Percentiles rank a stretch among this genome's conserved stretches.
Conservation (phyloP, 2,329 filamentous ascomycete species). For the Dactylella cylindrospora region DNA sequence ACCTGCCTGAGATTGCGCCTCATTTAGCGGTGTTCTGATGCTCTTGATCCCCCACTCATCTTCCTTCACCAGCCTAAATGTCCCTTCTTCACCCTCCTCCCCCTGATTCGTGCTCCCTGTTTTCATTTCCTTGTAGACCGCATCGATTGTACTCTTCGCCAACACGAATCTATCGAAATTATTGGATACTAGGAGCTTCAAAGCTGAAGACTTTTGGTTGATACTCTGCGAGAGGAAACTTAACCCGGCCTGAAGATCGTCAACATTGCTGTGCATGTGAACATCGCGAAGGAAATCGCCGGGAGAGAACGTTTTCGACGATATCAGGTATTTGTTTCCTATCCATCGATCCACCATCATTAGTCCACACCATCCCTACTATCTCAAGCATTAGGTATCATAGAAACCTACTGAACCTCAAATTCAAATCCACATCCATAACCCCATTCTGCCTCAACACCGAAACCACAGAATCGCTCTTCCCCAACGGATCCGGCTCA, state of each 20-base stretch:
- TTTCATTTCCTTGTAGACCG: slow-evolving; percentile 98
- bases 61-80: slow-evolving; percentile 75
- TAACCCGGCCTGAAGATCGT: slow-evolving; percentile 75
- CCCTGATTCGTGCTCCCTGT: slow-evolving; percentile 57
- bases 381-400: slow-evolving; percentile 5
- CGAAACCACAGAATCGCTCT: slow-evolving; percentile 79
- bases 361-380: slow-evolving; percentile 39
- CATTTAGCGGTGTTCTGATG: slow-evolving; percentile 83
- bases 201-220: slow-evolving; percentile 93
- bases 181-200: slow-evolving; percentile 93
- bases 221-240: slow-evolving; percentile 87
- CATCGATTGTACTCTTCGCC: slow-evolving; percentile 96
- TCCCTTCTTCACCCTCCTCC: slow-evolving; percentile 51
- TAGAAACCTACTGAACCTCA: slow-evolving; percentile 66
- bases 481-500: slow-evolving; percentile 89
- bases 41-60: slow-evolving; percentile 86
- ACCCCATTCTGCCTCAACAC: slow-evolving; percentile 75
- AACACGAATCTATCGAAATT: slow-evolving; percentile 98
- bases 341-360: slow-evolving; percentile 46
- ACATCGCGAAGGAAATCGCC: slow-evolving; percentile 88
- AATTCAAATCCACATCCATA: slow-evolving; percentile 75
- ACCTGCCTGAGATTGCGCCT: slow-evolving; percentile 90
- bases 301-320: slow-evolving; percentile 92
- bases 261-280: slow-evolving; percentile 81
- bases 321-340: slow-evolving; percentile 92